phyloP scores from a whole-genome alignment of 1,284 basidiomycete species.

The Violaceomyces palustris region DNA sequence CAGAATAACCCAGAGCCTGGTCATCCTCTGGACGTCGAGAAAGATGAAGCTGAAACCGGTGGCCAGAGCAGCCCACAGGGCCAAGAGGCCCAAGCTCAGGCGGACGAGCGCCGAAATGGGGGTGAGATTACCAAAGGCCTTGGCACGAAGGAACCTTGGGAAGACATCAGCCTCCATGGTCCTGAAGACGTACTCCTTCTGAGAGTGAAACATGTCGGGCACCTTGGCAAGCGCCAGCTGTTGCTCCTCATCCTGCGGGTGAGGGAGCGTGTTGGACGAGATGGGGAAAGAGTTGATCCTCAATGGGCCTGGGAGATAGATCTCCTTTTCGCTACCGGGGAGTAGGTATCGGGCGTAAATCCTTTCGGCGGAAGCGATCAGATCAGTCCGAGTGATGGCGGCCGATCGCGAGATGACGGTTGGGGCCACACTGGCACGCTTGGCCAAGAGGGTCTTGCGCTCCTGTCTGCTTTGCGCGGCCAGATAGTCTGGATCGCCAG shows the following conservation, averaged over 20 bases:
- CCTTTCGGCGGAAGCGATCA: constrained; percentile 87
- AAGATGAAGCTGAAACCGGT: constrained; percentile 87
- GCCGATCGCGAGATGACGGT: constrained; percentile 72
- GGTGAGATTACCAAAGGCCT: constrained; percentile 94
- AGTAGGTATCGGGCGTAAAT: constrained; percentile 88
- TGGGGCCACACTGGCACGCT: constrained; percentile 39
- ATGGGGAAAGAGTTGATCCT: constrained; percentile 55
- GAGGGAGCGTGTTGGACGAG: constrained; percentile 63
- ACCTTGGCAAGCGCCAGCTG: constrained; percentile 76
- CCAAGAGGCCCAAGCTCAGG: constrained; percentile 69
- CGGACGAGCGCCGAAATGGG: constrained; percentile 75
- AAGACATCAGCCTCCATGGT: constrained; percentile 98
- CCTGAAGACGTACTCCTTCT: constrained; percentile 91
- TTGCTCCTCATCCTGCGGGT: constrained; percentile 63
- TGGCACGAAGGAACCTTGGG: constrained; percentile 79
- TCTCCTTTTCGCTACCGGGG: constrained; percentile 67
- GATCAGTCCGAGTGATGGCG: constrained; percentile 81
- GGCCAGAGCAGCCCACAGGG: constrained; percentile 86
- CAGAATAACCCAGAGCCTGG: constrained; percentile 91
- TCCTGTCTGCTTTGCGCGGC: constrained; percentile 30
- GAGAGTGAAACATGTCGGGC: constrained; percentile 92
- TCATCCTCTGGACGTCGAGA: constrained; percentile 81
- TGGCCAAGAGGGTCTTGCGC: constrained; percentile 37
- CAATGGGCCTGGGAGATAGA: constrained; percentile 70
- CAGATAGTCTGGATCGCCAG: constrained; percentile 45